phyloP scores from a whole-genome alignment of 805 yeast species.

The Ogataea paradorogensis region DNA sequence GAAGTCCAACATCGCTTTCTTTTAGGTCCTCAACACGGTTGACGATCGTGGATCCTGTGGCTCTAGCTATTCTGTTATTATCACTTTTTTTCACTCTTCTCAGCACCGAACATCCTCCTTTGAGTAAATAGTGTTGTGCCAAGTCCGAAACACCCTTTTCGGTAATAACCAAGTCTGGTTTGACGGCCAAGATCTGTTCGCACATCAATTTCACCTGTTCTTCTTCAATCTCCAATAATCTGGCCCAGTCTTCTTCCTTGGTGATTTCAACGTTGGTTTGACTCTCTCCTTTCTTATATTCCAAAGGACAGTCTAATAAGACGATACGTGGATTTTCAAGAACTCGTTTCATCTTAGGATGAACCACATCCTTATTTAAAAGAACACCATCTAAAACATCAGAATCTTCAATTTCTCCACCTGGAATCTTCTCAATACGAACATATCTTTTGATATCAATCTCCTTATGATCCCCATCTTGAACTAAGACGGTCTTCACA shows the following conservation, averaged over 20 bases:
- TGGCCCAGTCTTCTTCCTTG: constrained; percentile 93
- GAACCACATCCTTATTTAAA: constrained; percentile 96
- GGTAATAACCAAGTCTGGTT: constrained; percentile 93
- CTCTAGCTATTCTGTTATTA: constrained; percentile 93
- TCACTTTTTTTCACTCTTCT: constrained; percentile 95
- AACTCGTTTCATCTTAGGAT: constrained; percentile 92
- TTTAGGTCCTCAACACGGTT: constrained; percentile 92
- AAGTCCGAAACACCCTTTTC: constrained; percentile 98
- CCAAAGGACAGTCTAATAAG: constrained; percentile 92
- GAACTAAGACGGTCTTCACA: constrained; percentile 74
- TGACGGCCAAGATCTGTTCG: constrained; percentile 76
- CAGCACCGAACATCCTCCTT: constrained; percentile 88
- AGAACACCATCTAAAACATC: constrained; percentile 86
- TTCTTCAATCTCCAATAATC: constrained; percentile 94
- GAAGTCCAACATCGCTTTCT: constrained; percentile 84
- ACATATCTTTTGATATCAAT: constrained; percentile 92
- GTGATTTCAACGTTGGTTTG: constrained; percentile 97
- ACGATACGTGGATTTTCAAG: constrained; percentile 88
- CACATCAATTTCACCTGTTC: constrained; percentile 90
- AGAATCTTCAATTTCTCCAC: constrained; percentile 93
- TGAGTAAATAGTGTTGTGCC: constrained; percentile 93
- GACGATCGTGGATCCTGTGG: constrained; percentile 96
- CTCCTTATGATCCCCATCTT: constrained; percentile 64
- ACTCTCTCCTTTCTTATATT: constrained; percentile 98
- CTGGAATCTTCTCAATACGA: constrained; percentile 93